These are phyloP conservation scores for Davidsoniella australis DNA, from an alignment of 2,329 filamentous ascomycete genomes.

Conservation along the genomic window DNA sequence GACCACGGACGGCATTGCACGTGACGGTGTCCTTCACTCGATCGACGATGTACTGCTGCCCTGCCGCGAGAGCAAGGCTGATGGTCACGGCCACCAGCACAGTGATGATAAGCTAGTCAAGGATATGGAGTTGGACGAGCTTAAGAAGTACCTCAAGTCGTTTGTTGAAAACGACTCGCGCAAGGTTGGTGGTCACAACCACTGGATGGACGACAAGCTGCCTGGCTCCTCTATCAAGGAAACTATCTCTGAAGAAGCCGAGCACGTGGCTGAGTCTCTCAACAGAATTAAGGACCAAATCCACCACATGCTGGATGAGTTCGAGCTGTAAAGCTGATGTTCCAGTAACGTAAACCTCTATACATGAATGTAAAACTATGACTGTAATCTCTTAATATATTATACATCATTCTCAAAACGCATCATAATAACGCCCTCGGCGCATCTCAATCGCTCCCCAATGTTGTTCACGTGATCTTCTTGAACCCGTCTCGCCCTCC, in stretches of 20 bases:
- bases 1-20: slow-evolving; percentile 52
- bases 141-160: slow-evolving; percentile 17
- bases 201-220: slow-evolving; percentile 8
- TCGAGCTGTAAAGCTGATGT: slow-evolving; percentile 6
- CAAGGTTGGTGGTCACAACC: slow-evolving; percentile 10
- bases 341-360: neutral
- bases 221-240: neutral
- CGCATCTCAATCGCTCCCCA: slow-evolving; percentile 33
- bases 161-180: slow-evolving; percentile 7
- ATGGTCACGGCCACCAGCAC: slow-evolving; percentile 14
- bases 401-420: neutral
- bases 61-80: slow-evolving; percentile 32
- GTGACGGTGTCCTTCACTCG: slow-evolving; percentile 71
- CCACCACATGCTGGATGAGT: slow-evolving; percentile 3
- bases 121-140: slow-evolving; percentile 12
- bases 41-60: slow-evolving; percentile 59
- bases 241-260: neutral
- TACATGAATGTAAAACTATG: neutral
- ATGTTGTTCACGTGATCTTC: slow-evolving; percentile 31
- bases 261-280: neutral
- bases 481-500: slow-evolving; percentile 18
- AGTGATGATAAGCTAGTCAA: slow-evolving; percentile 4
- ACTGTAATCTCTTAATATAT: neutral
- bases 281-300: neutral
- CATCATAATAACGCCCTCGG: slow-evolving; percentile 21